Conservation (phyloP, 345 rosid genomes). For the Boechera retrofracta region DNA sequence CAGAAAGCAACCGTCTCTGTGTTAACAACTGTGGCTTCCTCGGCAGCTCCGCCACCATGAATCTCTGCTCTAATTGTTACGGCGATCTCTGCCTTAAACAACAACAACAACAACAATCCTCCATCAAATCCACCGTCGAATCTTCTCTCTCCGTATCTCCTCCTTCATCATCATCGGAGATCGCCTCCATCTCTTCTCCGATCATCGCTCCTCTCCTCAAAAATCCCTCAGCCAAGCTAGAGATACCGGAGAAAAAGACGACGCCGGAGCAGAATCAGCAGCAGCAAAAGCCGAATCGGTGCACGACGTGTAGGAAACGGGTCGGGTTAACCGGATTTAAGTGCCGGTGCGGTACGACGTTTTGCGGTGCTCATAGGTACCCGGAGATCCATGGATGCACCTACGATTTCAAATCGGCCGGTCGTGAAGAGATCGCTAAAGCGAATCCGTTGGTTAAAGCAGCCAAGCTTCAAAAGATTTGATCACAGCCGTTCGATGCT, state of each 20-base stretch:
- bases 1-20: conserved; percentile 62
- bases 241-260: conserved; percentile 4
- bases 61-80: conserved; percentile 63
- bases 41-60: conserved; percentile 61
- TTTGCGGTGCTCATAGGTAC: conserved; percentile 57
- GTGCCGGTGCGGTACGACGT: conserved; percentile 57
- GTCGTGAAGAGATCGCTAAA: conserved; percentile 61
- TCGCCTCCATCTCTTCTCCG: conserved; percentile 49
- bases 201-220: conserved; percentile 36
- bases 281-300: conserved; percentile 49
- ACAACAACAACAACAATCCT: conserved; percentile 50
- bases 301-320: conserved; percentile 57
- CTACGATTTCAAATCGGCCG: conserved; percentile 58
- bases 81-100: conserved; percentile 51
- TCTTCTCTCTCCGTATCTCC: conserved; percentile 50
- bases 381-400: conserved; percentile 57
- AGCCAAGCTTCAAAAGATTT: conserved; percentile 56
- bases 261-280: conserved; percentile 16
- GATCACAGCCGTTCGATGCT: conserved; percentile 37
- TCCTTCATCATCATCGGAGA: conserved; percentile 36
- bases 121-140: conserved; percentile 51
- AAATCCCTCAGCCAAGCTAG: conserved; percentile 34
- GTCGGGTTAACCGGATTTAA: conserved; percentile 58
- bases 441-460: conserved; percentile 63
- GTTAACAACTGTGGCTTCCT: conserved; percentile 64